Evolutionary conservation across 495 filamentous ascomycete genomes (phyloP), one percentile per base, ranked within the genome.

Genomic region (Parachaetomium inaequale): DNA sequence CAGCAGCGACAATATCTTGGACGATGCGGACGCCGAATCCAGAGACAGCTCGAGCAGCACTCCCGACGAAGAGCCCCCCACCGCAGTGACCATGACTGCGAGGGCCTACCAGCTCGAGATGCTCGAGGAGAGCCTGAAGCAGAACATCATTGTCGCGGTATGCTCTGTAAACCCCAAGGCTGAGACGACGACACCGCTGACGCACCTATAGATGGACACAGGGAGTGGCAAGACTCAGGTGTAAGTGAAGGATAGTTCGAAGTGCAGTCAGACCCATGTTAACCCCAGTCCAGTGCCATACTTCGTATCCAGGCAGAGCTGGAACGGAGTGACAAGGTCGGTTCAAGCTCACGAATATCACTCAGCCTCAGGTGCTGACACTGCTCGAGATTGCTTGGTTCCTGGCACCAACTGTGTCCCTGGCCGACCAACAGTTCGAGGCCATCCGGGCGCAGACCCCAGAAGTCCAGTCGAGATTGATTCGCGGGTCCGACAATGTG

Each of bases 141-240:
- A 81, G 58, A 96, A 96, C 71, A 87, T 91, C 60, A 93, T 98
- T 64, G 88, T 97, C 56, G 86, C 86, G 15, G 91, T 93, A 78
- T 29, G 84, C 52, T 5, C 28, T 14, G n/a, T 14, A 51, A 15
- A 4, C 15, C 29, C 26, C 0, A 19, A 19, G 15, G 10, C 7
- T 2, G 15, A 21, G 15, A 25, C 7, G 7, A 7, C 46, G 8
- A 47, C 7, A 19, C 34, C n/a, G 40, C 42, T 62, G 34, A 47
- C 63, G 0, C 15, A 1, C 8, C 0, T 12, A 10, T 12, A 93
- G 88, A 96, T 96, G 92, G 92, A 94, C 68, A 96, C 93, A 0
- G 93, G 93, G 2, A 91, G 85, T 70, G 93, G 93, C 10, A 98
- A 98, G 74, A 97, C 93, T 3, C 87, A 90, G 59, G 86, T 96